Base-by-base conservation (phyloP, 345 rosid genomes). In the Eucalyptus albens region DNA sequence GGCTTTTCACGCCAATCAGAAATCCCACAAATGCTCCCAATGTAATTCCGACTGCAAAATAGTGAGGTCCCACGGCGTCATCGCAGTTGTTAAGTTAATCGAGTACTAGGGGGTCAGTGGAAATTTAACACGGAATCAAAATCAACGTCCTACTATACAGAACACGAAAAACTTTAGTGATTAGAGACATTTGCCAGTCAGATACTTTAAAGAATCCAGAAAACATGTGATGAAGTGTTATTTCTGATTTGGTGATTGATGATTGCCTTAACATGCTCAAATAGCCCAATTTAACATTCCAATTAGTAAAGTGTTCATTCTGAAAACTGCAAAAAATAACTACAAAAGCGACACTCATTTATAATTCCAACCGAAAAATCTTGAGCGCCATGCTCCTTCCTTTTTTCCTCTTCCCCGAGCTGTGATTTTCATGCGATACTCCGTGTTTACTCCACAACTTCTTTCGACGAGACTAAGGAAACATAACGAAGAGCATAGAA, bases 11-110 rank as follows among this genome's bases (percentile, higher is more conserved):
- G 83, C 94, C 92, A 40, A 88, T 87, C 49, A 89, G 31, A 40
- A 90, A 88, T 60, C 94, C 94, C 3, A 44, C 72, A 5, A 91
- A 50, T 50, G 89, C 91, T 86, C 94, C 92, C 44, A 89, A 8
- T 6, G 90, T 88, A 13, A 86, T 89, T 17, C 94, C 93, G 29
- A 89, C 95, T 92, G 50, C n/a, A 88, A 7, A 45, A 56, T 33
- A 72, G 83, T 11, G 45, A 37, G 15, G 83, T 77, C 83, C 47
- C 47, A 11, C 3, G 9, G 83, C 27, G 83, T 37, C 83, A 72
- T 37, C 15, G 8, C 45, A 11, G 26, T 72, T 10, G 13, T 17
- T 37, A 19, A 19, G 8, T 37, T 31, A 21, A 72, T 3, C 22
- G 2, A 37, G 24, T 37, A 6, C 11, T 19, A 69, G 45, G 45